Base-by-base conservation (phyloP, 306 rosid species). In the Cicer chorassanicum region DNA sequence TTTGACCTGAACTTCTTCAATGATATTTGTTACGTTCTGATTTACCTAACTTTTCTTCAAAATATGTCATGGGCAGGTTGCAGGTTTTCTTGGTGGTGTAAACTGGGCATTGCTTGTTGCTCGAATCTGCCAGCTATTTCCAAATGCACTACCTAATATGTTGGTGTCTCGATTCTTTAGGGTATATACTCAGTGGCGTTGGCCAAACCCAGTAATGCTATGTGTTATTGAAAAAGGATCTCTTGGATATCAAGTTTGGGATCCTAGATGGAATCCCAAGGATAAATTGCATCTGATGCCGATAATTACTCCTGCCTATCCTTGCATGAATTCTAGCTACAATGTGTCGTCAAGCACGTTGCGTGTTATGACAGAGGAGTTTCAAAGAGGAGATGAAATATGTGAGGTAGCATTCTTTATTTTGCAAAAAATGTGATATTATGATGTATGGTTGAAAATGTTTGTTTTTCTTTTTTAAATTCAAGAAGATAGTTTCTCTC, bases 191-290 rank as follows among this genome's bases (percentile, higher is more conserved):
- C 92, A 86, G 70, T 94, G 99, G 99, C 92, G 85, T 15, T 94
- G 99, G 99, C 99, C 99, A 81, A 94, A 94, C 75, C 99, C 99
- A 6, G 96, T 94, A 19, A 86, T 94, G 95, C 95, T 94, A 9
- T 91, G 97, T 72, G 74, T 80, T 45, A 94, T 85, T 41, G 94
- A 82, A 86, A 91, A 94, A 75, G 93, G 97, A 73, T 90, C 92
- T 50, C 92, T 94, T 77, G 96, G 99, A 68, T 89, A 90, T 77
- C 92, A 48, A 80, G 81, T 94, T 76, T 94, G 99, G 99, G 95
- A 94, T 92, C 99, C 99, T 61, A 88, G 97, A 84, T 84, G 88
- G 84, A 71, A 92, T 84, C 95, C 88, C 5, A 90, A 84, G 83
- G 97, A 94, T 67, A 78, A 85, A 71, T 90, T 0, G 65, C 97